These are phyloP conservation scores for Ustilago trichophora DNA, from an alignment of 1,284 basidiomycete species.

Conservation along the genomic window DNA sequence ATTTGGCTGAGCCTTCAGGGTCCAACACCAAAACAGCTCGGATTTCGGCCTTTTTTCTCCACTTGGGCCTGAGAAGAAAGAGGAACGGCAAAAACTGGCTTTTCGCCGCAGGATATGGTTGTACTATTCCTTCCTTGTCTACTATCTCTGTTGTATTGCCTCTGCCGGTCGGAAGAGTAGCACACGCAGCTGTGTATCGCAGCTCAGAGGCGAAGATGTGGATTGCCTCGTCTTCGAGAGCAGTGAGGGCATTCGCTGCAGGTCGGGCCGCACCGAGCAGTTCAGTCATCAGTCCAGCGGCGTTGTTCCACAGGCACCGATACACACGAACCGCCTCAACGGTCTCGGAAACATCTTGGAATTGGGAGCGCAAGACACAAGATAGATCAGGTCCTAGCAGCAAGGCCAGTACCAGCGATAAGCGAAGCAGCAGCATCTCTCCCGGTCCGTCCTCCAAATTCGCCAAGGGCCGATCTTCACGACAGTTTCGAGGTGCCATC, in stretches of 20 bases:
- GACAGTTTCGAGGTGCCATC: too few species aligned
- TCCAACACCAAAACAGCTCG: conserved; percentile 6
- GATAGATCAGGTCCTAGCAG: too few species aligned
- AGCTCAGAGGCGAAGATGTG: neutral
- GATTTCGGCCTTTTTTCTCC: conserved; percentile 9
- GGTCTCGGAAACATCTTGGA: too few species aligned
- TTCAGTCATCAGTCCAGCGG: neutral
- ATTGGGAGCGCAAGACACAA: too few species aligned
- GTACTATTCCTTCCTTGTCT: too few species aligned
- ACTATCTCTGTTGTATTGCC: too few species aligned
- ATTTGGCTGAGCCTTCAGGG: conserved; percentile 18
- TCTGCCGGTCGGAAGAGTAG: too few species aligned
- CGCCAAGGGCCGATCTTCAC: neutral
- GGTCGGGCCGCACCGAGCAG: neutral
- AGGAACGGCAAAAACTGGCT: too few species aligned
- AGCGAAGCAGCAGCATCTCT: too few species aligned
- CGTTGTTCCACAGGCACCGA: neutral
- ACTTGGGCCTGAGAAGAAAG: conserved; percentile 4
- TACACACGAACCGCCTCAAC: conserved; percentile 3
- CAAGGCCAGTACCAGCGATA: too few species aligned
- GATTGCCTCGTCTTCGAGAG: neutral
- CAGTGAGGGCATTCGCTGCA: neutral
- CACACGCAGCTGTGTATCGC: neutral
- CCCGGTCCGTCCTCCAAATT: too few species aligned
- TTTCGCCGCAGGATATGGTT: too few species aligned